phyloP scores from a whole-genome alignment of 176 grass and related monocot genomes.

The Stipa capillata region DNA sequence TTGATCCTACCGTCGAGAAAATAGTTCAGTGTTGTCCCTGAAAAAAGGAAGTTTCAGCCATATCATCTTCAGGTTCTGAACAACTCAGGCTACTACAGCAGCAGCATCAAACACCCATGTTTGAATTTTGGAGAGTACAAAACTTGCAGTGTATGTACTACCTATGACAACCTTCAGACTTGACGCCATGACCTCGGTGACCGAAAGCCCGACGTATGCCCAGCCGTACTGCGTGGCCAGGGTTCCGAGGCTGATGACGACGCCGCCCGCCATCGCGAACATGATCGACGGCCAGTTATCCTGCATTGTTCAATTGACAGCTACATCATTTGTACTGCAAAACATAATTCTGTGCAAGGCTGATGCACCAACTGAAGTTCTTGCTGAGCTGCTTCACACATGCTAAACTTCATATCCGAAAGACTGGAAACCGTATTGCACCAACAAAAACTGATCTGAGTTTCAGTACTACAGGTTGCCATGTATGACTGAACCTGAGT shows the following conservation, averaged over 20 bases:
- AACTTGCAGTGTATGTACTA: slow-evolving; percentile 26
- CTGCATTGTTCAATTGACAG: slow-evolving; percentile 23
- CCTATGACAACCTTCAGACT: slow-evolving; percentile 93
- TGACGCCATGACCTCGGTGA: slow-evolving; percentile 89
- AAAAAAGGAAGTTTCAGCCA: background rate
- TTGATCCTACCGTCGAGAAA: slow-evolving; percentile 87
- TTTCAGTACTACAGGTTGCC: background rate
- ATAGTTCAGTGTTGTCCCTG: slow-evolving; percentile 91
- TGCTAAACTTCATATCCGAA: background rate
- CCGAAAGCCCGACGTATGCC: slow-evolving; percentile 77
- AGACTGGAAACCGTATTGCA: background rate
- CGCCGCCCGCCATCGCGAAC: slow-evolving; percentile 69
- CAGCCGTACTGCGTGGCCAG: slow-evolving; percentile 88
- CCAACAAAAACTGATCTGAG: background rate
- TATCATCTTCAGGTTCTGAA: background rate
- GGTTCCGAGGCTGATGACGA: slow-evolving; percentile 81
- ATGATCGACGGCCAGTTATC: slow-evolving; percentile 78
- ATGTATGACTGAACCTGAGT: slow-evolving; percentile 18
- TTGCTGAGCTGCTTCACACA: background rate
- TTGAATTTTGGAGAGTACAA: background rate
- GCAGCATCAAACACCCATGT: background rate
- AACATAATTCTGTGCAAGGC: background rate
- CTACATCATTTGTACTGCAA: background rate
- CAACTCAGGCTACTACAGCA: background rate
- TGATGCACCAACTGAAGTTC: background rate